Evolutionary conservation across 169 alveolate genomes (phyloP), one percentile per base, ranked within the genome.

Genomic region (Besnoitia besnoiti): DNA sequence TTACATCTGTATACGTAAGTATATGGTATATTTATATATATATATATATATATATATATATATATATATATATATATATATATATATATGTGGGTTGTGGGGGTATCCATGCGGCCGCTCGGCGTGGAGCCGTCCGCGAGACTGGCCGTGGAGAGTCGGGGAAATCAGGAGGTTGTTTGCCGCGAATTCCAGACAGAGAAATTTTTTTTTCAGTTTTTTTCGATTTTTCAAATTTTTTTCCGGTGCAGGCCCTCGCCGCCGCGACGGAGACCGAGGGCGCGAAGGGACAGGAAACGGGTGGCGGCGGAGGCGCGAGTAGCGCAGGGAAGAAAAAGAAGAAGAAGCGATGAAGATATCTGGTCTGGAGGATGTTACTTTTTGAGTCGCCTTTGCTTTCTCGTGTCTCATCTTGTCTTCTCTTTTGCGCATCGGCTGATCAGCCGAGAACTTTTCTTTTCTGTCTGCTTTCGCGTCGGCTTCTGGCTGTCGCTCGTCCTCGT

Each of bases 311-410:
- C 44, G 44, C 39, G 80, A 67, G 80, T 42, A 35, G 39, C 80
- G 0, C 80, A 1, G 39, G 80, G n/a, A 67, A 67, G 80, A 67
- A 67, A 19, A 50, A 50, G 80, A 67, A 67, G 80, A 67, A 67
- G 44, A 67, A 67, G 80, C 39, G 80, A 35, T 33, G 44, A 67
- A 67, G 19, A 7, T 33, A 37, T 3, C 10, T 30, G n/a, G 44
- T 30, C 62, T 14, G 19, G 62, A 50, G 19, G 19, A 50, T 50
- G n/a, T n/a, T n/a, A n/a, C n/a, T 55, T 67, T n/a, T 16, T 67
- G 10, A 14, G 30, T 30, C n/a, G 3, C n/a, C 80, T 8, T 67
- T n/a, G 14, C 42, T 67, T n/a, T n/a, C 12, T 16, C 24, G 40
- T n/a, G 42, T 67, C n/a, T 7, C 80, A 8, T 42, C 44, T 3